A percentile compares a stretch with the other conserved stretches of the same genome.
Conservation (phyloP, 805 yeast genomes). For the Teunomyces cretensis region DNA sequence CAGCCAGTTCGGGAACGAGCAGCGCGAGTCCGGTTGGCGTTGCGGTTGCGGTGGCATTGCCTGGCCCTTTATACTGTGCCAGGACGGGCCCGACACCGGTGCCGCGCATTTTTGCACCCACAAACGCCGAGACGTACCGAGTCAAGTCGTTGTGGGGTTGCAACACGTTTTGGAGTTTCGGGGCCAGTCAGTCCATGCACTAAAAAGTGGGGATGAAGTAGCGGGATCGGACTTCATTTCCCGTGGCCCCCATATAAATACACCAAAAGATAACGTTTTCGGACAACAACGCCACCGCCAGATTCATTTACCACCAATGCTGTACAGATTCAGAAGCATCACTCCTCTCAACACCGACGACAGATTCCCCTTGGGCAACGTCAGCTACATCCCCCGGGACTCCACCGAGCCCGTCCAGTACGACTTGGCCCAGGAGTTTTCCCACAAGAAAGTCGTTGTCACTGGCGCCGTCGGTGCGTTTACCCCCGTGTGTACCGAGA, state of each 20-base stretch:
- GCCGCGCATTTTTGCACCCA: neutral
- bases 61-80: too few species aligned
- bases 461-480: constrained; percentile 12
- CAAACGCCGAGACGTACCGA: neutral
- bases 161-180: neutral
- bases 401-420: constrained; percentile 11
- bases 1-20: too few species aligned
- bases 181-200: neutral
- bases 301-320: too few species aligned
- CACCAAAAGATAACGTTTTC: too few species aligned
- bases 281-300: too few species aligned
- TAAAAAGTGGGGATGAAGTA: constrained; percentile 1
- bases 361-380: constrained; percentile 18
- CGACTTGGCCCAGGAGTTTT: constrained; percentile 29
- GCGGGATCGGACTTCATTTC: neutral
- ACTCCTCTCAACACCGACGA: constrained; percentile 13
- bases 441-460: constrained; percentile 12
- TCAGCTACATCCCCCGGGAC: constrained; percentile 10
- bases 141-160: constrained; percentile 1
- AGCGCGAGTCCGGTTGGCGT: too few species aligned
- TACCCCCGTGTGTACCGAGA: constrained; percentile 8
- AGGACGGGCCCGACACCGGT: too few species aligned
- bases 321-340: constrained; percentile 4
- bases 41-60: too few species aligned
- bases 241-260: neutral